Evolutionary conservation across 2,329 filamentous ascomycete genomes (phyloP).

Genomic region (Penicillium sp.): DNA sequence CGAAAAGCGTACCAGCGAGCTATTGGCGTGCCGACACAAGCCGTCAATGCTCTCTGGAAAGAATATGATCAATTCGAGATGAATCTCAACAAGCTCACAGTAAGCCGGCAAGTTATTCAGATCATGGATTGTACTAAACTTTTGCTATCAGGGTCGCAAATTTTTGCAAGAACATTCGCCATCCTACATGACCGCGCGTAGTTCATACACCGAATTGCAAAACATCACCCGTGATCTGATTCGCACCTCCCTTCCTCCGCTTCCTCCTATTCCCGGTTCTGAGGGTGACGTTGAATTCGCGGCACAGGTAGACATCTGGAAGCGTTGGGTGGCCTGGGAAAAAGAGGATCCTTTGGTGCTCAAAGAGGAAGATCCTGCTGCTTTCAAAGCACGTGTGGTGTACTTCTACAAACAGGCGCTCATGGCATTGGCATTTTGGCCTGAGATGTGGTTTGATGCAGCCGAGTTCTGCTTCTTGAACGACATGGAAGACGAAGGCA

Average conservation of each 20-base stretch:
- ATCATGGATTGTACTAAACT: slow-evolving; percentile 7
- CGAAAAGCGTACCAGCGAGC: slow-evolving; percentile 91
- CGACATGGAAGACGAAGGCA: slow-evolving; percentile 67
- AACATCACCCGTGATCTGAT: slow-evolving; percentile 77
- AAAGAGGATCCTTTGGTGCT: slow-evolving; percentile 87
- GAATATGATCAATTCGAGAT: slow-evolving; percentile 98
- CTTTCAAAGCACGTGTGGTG: slow-evolving; percentile 74
- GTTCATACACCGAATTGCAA: slow-evolving; percentile 84
- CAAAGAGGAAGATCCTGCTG: slow-evolving; percentile 72
- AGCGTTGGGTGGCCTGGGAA: slow-evolving; percentile 92
- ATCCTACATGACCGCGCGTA: slow-evolving; percentile 93
- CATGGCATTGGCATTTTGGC: slow-evolving; percentile 92
- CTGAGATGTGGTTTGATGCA: slow-evolving; percentile 92
- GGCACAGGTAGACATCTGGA: slow-evolving; percentile 85
- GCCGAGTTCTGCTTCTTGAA: slow-evolving; percentile 90
- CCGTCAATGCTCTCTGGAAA: slow-evolving; percentile 85
- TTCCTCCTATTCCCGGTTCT: slow-evolving; percentile 82
- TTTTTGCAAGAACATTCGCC: slow-evolving; percentile 91
- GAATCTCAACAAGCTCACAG: slow-evolving; percentile 86
- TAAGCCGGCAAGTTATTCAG: slow-evolving; percentile 38
- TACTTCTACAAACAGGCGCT: slow-evolving; percentile 92
- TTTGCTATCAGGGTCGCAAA: slow-evolving; percentile 69
- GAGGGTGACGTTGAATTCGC: slow-evolving; percentile 82
- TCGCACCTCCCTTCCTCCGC: slow-evolving; percentile 72
- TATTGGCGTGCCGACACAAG: slow-evolving; percentile 79